These are phyloP conservation scores for Silene uniflora DNA, from an alignment of 148 eudicot species.

Conservation along the genomic window DNA sequence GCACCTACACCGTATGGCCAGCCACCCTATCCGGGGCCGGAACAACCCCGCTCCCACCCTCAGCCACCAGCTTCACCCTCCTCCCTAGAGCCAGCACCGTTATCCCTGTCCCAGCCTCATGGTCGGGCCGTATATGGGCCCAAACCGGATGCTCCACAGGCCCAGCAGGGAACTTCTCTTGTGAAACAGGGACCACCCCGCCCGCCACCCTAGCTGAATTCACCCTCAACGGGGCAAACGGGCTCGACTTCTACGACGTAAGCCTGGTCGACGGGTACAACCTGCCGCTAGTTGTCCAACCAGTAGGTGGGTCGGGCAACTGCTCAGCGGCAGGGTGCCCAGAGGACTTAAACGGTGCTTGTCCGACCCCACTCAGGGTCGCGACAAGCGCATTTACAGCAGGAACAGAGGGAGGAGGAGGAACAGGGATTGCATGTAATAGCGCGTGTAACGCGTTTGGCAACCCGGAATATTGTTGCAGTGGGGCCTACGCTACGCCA, in stretches of 20 bases:
- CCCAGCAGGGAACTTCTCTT: slow-evolving; percentile 45
- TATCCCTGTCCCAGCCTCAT: slow-evolving; percentile 42
- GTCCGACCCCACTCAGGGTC: slow-evolving; percentile 47
- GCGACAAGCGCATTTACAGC: slow-evolving; percentile 7
- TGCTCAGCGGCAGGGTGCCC: slow-evolving; percentile 54
- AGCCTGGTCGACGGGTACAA: slow-evolving; percentile 90
- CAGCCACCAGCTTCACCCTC: slow-evolving; percentile 68
- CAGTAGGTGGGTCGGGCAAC: slow-evolving; percentile 50
- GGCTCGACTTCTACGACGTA: slow-evolving; percentile 78
- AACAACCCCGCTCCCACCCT: slow-evolving; percentile 48
- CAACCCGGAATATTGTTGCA: slow-evolving; percentile 66
- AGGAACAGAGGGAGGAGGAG: slow-evolving; percentile 23
- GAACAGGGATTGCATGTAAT: slow-evolving; percentile 58
- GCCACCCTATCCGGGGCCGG: slow-evolving; percentile 69
- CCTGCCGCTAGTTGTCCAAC: slow-evolving; percentile 50
- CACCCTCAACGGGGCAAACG: slow-evolving; percentile 57
- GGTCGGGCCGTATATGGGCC: slow-evolving; percentile 95
- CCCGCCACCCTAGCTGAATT: slow-evolving; percentile 84
- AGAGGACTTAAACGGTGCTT: slow-evolving; percentile 47
- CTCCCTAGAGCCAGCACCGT: slow-evolving; percentile 31
- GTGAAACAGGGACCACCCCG: slow-evolving; percentile 62
- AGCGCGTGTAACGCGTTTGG: slow-evolving; percentile 83
- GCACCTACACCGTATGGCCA: slow-evolving; percentile 71
- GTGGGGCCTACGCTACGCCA: slow-evolving; percentile 58
- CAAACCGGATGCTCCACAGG: slow-evolving; percentile 54